Evolutionary conservation across 2,329 filamentous ascomycete species (phyloP).

Genomic region (Clarireedia sp.): DNA sequence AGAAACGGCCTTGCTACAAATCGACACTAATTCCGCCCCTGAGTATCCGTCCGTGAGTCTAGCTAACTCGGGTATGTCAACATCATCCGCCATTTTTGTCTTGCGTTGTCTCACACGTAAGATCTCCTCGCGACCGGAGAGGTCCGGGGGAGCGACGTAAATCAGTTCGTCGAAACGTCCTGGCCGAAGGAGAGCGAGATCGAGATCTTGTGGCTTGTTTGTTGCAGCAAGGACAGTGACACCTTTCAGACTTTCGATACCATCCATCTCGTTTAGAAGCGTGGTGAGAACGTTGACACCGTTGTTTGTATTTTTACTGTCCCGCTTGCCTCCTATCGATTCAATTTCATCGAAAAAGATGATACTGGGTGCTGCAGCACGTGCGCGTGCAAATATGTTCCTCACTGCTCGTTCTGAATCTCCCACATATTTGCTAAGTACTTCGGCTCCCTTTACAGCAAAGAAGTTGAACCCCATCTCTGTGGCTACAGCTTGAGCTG

Average conservation of each 20-base stretch:
- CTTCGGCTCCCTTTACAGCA: slow-evolving; percentile 85
- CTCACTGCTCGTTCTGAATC: slow-evolving; percentile 84
- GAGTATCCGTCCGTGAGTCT: slow-evolving; percentile 66
- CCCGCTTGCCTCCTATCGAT: slow-evolving; percentile 53
- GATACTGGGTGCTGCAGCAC: slow-evolving; percentile 80
- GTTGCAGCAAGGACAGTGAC: slow-evolving; percentile 87
- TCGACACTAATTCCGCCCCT: slow-evolving; percentile 70
- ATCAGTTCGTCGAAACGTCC: slow-evolving; percentile 79
- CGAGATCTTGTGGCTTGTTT: slow-evolving; percentile 79
- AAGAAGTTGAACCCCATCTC: slow-evolving; percentile 91
- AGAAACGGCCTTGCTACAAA: slow-evolving; percentile 45
- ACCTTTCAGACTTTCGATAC: slow-evolving; percentile 75
- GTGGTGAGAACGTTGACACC: slow-evolving; percentile 82
- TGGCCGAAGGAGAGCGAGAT: slow-evolving; percentile 76
- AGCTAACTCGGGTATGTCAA: slow-evolving; percentile 59
- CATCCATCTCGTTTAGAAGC: slow-evolving; percentile 90
- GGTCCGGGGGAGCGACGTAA: slow-evolving; percentile 76
- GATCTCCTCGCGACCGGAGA: slow-evolving; percentile 66
- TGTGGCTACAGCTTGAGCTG: slow-evolving; percentile 82
- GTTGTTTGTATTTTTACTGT: slow-evolving; percentile 37
- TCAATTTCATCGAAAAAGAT: slow-evolving; percentile 98
- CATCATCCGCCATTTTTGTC: slow-evolving; percentile 51
- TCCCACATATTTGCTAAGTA: slow-evolving; percentile 95
- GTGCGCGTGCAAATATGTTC: slow-evolving; percentile 76
- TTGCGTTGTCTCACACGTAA: slow-evolving; percentile 58